Evolutionary conservation across 2,329 filamentous ascomycete genomes (phyloP).

Genomic region (Pestalotiopsis sp.): DNA sequence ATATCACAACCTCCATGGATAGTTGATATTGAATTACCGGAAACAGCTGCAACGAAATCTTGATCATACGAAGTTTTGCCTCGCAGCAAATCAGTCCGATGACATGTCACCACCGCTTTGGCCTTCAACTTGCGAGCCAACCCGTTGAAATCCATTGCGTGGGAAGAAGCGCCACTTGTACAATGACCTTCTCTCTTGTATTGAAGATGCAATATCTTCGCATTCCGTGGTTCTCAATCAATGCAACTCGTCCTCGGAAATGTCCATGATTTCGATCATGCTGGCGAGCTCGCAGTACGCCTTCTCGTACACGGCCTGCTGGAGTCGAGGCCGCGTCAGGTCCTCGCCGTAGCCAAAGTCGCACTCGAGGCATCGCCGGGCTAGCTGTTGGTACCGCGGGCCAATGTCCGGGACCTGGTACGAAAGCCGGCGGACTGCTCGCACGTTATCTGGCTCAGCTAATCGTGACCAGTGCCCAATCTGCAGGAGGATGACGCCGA

Average conservation of each 20-base stretch:
- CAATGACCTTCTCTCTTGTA: too few relatives aligned
- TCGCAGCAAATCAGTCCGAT: too few relatives aligned
- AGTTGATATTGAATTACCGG: constrained; percentile 7
- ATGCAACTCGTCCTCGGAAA: neutral
- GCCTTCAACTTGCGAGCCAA: too few relatives aligned
- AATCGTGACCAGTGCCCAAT: constrained; percentile 16
- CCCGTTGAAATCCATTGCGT: too few relatives aligned
- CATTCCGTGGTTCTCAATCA: too few relatives aligned
- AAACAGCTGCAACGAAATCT: neutral
- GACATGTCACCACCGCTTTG: too few relatives aligned
- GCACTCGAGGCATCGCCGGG: constrained; percentile 17
- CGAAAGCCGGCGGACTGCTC: constrained; percentile 8
- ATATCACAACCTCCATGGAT: constrained; percentile 2
- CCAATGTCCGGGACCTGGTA: neutral
- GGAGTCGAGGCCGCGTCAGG: neutral
- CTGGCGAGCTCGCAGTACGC: neutral
- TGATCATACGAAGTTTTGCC: too few relatives aligned
- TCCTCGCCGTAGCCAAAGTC: constrained; percentile 17
- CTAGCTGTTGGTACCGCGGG: constrained; percentile 14
- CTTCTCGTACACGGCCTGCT: constrained; percentile 7
- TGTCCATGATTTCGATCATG: neutral
- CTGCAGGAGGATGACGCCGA: constrained; percentile 17
- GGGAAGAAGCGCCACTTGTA: too few relatives aligned
- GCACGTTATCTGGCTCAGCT: constrained; percentile 4
- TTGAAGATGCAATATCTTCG: too few relatives aligned